Evolutionary conservation across 2,329 filamentous ascomycete species (phyloP), one percentile per base, ranked within the genome.

Genomic region (Fusarium multiceps): DNA sequence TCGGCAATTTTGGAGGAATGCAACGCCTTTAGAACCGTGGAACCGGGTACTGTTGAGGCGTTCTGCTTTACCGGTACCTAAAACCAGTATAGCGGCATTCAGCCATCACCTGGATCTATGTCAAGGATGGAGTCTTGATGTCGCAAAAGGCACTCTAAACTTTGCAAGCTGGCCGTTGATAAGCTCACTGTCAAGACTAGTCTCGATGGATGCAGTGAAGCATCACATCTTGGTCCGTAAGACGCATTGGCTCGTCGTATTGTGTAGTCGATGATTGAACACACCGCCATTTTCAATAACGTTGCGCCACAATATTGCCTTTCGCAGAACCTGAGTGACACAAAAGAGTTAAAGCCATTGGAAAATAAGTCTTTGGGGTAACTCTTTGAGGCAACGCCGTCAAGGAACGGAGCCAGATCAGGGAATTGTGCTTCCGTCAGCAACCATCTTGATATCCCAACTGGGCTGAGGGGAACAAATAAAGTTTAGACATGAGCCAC

Each of bases 271-370:
- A 37, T 37, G 34, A 37, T 25, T 68, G 50, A 61, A 45, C 55
- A 49, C 41, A 37, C 37, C 54, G 46, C 54, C 40, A 43, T 43
- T 64, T 57, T 45, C 50, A 43, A 63, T 55, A 64, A 70, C 63
- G 58, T 68, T 51, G 54, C 68, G 68, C 68, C 68, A 71, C 67
- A 40, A 37, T n/a, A 54, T 45, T 68, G 18, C 63, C 54, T 45
- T 60, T 56, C 23, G 20, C 20, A 58, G 63, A 67, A 34, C n/a
- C 9, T 18, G 18, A 30, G 34, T 23, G 21, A 21, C 55, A 42
- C 30, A 25, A 50, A 48, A 20, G 25, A 30, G 32, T 40, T 45
- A 61, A 25, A 32, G 37, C 40, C n/a, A 43, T 34, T n/a, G 42
- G 16, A 20, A 42, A 28, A 21, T 37, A 40, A 21, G 28, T 25